phyloP scores from a whole-genome alignment of 371 early-diverging fungal species.

The Mucor piriformis region DNA sequence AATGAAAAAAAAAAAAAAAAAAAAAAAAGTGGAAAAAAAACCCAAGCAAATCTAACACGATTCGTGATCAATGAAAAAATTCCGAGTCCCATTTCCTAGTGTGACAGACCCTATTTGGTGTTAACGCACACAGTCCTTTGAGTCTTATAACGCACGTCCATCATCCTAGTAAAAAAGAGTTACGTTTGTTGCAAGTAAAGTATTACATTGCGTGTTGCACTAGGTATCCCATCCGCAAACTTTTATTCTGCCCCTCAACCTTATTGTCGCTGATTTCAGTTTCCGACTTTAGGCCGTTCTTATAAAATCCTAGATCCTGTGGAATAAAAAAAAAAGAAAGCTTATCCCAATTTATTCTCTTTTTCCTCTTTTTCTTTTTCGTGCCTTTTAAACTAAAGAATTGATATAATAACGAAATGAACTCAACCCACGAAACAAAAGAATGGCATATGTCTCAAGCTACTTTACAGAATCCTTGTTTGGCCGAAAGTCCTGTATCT shows the following conservation, averaged over 20 bases:
- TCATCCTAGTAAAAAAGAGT: constrained; percentile 2
- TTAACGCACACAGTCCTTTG: constrained; percentile 16
- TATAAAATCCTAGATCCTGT: constrained; percentile 22
- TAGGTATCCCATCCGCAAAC: no score
- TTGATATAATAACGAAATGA: constrained; percentile 24
- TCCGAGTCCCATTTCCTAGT: constrained; percentile 22
- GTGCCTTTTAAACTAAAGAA: not conserved
- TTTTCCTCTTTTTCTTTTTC: constrained; percentile 11
- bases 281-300: constrained; percentile 24
- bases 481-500: constrained; percentile 27
- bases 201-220: no score
- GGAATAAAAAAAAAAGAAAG: constrained; percentile 5
- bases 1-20: not conserved
- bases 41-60: not conserved
- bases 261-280: constrained; percentile 26
- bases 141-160: constrained; percentile 23
- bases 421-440: constrained; percentile 40
- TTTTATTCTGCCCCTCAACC: constrained; percentile 33
- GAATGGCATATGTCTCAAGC: constrained; percentile 44
- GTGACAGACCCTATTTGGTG: constrained; percentile 31
- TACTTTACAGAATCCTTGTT: constrained; percentile 30
- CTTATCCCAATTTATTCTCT: constrained; percentile 7
- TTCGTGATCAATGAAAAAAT: constrained; percentile 12
- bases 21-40: not conserved
- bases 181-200: not conserved